A percentile compares a stretch with the other conserved stretches of the same genome.
Evolutionary conservation across 1,284 basidiomycete genomes (phyloP).

Genomic region (Pholiota adiposa): DNA sequence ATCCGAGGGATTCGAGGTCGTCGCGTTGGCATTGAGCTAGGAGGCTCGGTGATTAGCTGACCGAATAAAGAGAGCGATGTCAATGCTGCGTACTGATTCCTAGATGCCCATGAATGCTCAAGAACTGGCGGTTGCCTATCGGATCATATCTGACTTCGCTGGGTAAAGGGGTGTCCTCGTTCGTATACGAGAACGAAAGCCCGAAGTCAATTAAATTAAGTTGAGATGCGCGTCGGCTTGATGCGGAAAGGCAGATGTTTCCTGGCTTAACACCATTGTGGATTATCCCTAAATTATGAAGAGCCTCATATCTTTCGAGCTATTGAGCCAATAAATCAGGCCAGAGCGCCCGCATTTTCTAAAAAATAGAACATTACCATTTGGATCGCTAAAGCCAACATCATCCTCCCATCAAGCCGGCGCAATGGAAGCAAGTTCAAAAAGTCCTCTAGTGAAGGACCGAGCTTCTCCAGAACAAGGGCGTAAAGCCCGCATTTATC

Average conservation of each 20-base stretch:
- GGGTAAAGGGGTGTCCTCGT: slow-evolving; percentile 17
- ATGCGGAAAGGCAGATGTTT: slow-evolving; percentile 30
- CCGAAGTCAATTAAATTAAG: slow-evolving; percentile 35
- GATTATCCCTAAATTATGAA: slow-evolving; percentile 30
- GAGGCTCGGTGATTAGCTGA: not conserved
- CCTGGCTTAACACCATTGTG: slow-evolving; percentile 36
- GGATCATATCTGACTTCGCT: slow-evolving; percentile 19
- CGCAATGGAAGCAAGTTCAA: slow-evolving; percentile 16
- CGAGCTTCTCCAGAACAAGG: slow-evolving; percentile 30
- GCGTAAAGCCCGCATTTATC: slow-evolving; percentile 23
- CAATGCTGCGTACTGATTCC: slow-evolving; percentile 29
- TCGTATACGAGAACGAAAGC: slow-evolving; percentile 20
- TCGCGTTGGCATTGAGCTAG: slow-evolving; percentile 36
- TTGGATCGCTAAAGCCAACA: slow-evolving; percentile 31
- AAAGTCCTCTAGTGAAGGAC: slow-evolving; percentile 31
- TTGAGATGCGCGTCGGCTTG: not conserved
- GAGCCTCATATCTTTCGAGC: slow-evolving; percentile 29
- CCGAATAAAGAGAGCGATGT: not conserved
- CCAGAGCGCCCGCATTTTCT: not conserved
- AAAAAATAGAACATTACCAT: slow-evolving; percentile 19
- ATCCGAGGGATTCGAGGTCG: slow-evolving; percentile 37
- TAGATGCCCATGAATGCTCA: slow-evolving; percentile 33
- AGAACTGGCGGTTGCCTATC: slow-evolving; percentile 31
- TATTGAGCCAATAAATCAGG: slow-evolving; percentile 6
- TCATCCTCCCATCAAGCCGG: slow-evolving; percentile 26